These are phyloP conservation scores for Apiospora malaysiana DNA, from an alignment of 2,329 filamentous ascomycete genomes.

Conservation along the genomic window DNA sequence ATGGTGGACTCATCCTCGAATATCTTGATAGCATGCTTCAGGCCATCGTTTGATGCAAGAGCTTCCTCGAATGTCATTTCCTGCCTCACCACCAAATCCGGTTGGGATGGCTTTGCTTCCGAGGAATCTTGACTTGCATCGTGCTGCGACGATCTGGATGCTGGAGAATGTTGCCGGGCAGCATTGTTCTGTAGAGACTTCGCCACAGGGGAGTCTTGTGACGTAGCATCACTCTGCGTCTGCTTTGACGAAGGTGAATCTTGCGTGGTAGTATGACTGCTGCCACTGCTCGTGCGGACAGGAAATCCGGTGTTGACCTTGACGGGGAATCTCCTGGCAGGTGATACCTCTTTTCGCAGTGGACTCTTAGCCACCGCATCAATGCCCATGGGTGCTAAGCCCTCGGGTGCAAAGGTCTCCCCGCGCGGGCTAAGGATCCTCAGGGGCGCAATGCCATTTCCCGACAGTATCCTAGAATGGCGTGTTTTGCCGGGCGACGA, in stretches of 20 bases:
- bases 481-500: constrained; percentile 52
- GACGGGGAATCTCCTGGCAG: constrained; percentile 34
- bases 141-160: neutral
- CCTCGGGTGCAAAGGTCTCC: constrained; percentile 32
- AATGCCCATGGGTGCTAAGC: constrained; percentile 13
- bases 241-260: neutral
- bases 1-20: constrained; percentile 57
- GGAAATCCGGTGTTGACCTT: constrained; percentile 49
- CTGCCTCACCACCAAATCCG: constrained; percentile 29
- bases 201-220: constrained; percentile 8
- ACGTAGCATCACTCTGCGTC: neutral
- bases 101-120: constrained; percentile 30
- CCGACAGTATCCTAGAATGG: constrained; percentile 62
- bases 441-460: constrained; percentile 62
- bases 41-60: constrained; percentile 59
- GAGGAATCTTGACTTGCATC: constrained; percentile 26
- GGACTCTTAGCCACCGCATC: constrained; percentile 27
- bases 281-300: constrained; percentile 21
- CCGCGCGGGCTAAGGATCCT: constrained; percentile 53
- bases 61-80: constrained; percentile 59
- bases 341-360: constrained; percentile 48
- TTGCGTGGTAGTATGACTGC: neutral
- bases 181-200: constrained; percentile 23
- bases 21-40: constrained; percentile 66
- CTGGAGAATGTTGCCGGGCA: neutral